Evolutionary conservation across 257 asterid species (phyloP).

Genomic region (Solanum chmielewskii): DNA sequence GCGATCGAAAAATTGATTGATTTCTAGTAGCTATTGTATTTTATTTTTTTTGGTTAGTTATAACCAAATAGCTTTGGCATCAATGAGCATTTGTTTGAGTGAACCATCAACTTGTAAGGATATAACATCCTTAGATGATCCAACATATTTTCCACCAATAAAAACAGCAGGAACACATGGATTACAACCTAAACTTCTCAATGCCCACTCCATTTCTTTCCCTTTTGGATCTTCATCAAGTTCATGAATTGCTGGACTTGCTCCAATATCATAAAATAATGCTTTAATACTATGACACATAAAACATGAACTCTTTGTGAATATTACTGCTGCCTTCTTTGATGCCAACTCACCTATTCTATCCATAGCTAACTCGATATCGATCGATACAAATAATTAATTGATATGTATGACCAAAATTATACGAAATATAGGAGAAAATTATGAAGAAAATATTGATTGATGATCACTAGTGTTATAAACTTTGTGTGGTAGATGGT

Average conservation of each 20-base stretch:
- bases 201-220: constrained; percentile 6
- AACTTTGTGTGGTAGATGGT: background rate
- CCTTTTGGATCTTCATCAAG: constrained; percentile 7
- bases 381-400: background rate
- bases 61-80: constrained; percentile 16
- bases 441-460: background rate
- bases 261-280: constrained; percentile 7
- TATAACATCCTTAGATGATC: constrained; percentile 12
- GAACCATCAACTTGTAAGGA: constrained; percentile 14
- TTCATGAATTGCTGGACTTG: constrained; percentile 11
- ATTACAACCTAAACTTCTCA: constrained; percentile 7
- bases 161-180: constrained; percentile 11
- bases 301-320: constrained; percentile 11
- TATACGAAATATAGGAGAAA: background rate
- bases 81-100: constrained; percentile 12
- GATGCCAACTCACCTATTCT: constrained; percentile 4
- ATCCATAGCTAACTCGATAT: background rate
- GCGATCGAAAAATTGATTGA: background rate
- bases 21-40: background rate
- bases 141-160: constrained; percentile 10
- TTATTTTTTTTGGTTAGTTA: background rate
- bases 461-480: background rate
- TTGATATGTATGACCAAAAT: background rate
- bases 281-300: constrained; percentile 12
- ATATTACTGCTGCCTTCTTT: constrained; percentile 11